A percentile compares a stretch with the other conserved stretches of the same genome.
Conservation (phyloP, 805 yeast species). For the Metschnikowia cerradonensis region DNA sequence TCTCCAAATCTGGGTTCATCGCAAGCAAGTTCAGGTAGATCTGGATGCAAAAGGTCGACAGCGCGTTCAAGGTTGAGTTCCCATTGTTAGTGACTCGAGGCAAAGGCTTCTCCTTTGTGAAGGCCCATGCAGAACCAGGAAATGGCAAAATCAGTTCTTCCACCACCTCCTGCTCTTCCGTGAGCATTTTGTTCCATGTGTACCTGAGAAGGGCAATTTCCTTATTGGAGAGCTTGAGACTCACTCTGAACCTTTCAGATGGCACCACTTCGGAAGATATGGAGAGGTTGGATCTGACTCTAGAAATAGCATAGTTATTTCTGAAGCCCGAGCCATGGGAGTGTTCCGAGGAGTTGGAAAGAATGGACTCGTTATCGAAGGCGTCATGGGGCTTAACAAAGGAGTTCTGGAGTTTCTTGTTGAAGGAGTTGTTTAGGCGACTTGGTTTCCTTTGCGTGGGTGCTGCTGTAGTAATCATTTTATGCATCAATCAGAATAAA, state of each 20-base stretch:
- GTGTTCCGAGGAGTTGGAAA: background rate
- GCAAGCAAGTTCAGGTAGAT: constrained; percentile 65
- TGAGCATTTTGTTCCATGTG: constrained; percentile 39
- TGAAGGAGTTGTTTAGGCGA: constrained; percentile 1
- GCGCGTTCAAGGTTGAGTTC: constrained; percentile 21
- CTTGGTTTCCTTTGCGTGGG: background rate
- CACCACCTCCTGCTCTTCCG: constrained; percentile 29
- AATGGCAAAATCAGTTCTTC: constrained; percentile 12
- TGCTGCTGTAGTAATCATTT: background rate
- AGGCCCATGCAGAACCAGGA: constrained; percentile 14
- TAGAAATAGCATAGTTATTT: constrained; percentile 24
- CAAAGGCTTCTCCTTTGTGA: constrained; percentile 10
- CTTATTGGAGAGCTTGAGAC: constrained; percentile 16
- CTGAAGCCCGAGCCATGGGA: constrained; percentile 3
- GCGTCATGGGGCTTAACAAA: background rate
- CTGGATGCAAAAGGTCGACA: constrained; percentile 68
- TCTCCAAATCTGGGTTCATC: constrained; percentile 58
- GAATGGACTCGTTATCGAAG: constrained; percentile 1
- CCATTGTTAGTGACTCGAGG: constrained; percentile 12
- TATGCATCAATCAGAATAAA: background rate
- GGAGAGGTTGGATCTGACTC: constrained; percentile 22
- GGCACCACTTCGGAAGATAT: constrained; percentile 20
- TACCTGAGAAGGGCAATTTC: constrained; percentile 45
- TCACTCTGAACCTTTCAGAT: constrained; percentile 18
- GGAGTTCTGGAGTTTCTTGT: background rate